Evolutionary conservation across 2,329 filamentous ascomycete species (phyloP).

Genomic region (Trematosphaeria pertusa): DNA sequence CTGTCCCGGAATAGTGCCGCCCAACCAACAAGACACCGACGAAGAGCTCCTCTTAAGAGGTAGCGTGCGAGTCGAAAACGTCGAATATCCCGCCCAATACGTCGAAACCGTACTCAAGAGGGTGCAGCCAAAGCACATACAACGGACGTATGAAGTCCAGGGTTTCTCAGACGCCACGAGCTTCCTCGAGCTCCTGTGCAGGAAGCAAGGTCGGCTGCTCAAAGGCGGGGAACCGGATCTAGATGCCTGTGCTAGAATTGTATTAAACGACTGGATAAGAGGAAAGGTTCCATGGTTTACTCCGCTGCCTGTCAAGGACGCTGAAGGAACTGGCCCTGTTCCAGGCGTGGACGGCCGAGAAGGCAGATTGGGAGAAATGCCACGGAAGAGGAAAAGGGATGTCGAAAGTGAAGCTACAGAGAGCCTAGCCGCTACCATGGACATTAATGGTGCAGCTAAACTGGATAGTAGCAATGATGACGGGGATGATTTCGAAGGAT

Average conservation of each 20-base stretch:
- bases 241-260: conserved; percentile 95
- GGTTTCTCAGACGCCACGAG: conserved; percentile 78
- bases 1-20: conserved; percentile 94
- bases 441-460: conserved; percentile 20
- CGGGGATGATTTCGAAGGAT: conserved; percentile 42
- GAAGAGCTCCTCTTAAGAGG: conserved; percentile 89
- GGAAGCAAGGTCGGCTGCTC: conserved; percentile 84
- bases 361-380: conserved; percentile 84
- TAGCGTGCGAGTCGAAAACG: conserved; percentile 93
- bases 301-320: conserved; percentile 67
- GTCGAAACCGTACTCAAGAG: conserved; percentile 81
- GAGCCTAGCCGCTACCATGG: conserved; percentile 26
- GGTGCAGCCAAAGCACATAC: conserved; percentile 86
- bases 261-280: conserved; percentile 93
- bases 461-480: conserved; percentile 24
- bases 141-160: conserved; percentile 89
- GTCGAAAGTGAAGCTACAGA: conserved; percentile 41
- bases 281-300: conserved; percentile 98
- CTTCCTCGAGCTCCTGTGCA: conserved; percentile 84
- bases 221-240: conserved; percentile 95
- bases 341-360: conserved; percentile 69
- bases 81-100: conserved; percentile 95
- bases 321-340: conserved; percentile 27
- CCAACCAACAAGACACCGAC: conserved; percentile 81
- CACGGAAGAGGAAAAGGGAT: conserved; percentile 72